Evolutionary conservation across 176 grass and related monocot genomes (phyloP).

Genomic region (Microstegium vimineum): DNA sequence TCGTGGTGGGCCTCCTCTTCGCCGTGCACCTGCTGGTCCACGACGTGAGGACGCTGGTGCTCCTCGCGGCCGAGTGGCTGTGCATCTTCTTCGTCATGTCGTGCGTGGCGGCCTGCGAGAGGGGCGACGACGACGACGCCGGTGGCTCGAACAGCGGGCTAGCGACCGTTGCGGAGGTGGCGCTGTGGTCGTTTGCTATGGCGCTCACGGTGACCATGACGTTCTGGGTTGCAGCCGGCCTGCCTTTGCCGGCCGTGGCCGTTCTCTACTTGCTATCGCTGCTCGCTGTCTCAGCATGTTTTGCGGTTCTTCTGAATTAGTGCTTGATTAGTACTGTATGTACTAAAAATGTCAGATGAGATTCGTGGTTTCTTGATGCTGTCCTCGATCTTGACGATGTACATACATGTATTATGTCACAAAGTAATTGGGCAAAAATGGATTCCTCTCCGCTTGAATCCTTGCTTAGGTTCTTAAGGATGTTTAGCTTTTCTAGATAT

Average conservation of each 20-base stretch:
- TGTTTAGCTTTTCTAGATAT: not conserved
- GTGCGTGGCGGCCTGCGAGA: conserved; percentile 17
- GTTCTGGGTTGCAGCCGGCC: conserved; percentile 6
- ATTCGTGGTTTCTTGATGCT: not conserved
- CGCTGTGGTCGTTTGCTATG: conserved; percentile 22
- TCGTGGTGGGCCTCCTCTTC: conserved; percentile 24
- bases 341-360: not conserved
- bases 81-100: conserved; percentile 36
- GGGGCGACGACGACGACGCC: not conserved
- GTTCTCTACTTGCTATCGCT: conserved; percentile 14
- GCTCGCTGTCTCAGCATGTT: conserved; percentile 1
- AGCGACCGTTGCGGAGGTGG: not conserved
- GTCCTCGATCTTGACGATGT: not conserved
- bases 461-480: not conserved
- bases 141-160: not conserved
- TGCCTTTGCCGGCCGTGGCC: not conserved
- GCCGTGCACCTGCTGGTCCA: conserved; percentile 13
- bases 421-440: not conserved
- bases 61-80: conserved; percentile 19
- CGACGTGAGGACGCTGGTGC: conserved; percentile 8
- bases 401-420: not conserved
- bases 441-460: too few relatives aligned
- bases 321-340: not conserved
- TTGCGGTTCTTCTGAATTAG: conserved; percentile 5
- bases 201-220: conserved; percentile 35